Conservation (phyloP, 768 basidiomycete genomes). For the Mrakia gelida region DNA sequence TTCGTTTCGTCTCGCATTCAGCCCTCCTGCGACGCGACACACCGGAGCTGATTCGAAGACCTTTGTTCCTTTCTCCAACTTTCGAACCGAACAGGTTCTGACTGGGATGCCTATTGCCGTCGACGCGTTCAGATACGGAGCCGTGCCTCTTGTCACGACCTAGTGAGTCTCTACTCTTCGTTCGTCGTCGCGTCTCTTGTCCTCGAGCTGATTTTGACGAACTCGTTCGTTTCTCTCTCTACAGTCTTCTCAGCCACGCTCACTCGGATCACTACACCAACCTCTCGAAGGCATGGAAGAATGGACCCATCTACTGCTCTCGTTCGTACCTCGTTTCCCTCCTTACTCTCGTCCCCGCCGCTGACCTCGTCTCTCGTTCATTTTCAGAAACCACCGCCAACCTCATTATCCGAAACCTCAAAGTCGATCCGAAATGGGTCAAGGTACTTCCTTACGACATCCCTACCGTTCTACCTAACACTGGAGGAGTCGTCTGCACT, state of each 20-base stretch:
- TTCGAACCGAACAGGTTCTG: conserved; percentile 53
- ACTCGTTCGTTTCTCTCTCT: background rate
- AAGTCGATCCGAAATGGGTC: conserved; percentile 84
- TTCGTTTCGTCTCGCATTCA: conserved; percentile 41
- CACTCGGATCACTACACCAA: conserved; percentile 98
- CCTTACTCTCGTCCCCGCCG: no score
- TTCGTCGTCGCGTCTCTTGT: background rate
- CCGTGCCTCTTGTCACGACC: conserved; percentile 79
- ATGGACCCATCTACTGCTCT: conserved; percentile 94
- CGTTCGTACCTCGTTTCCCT: conserved; percentile 42
- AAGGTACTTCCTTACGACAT: conserved; percentile 76
- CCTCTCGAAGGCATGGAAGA: conserved; percentile 78
- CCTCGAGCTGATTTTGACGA: background rate
- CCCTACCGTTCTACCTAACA: conserved; percentile 69
- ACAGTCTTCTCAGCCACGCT: conserved; percentile 47
- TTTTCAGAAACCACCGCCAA: conserved; percentile 71
- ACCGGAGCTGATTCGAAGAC: no score
- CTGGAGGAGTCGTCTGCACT: conserved; percentile 80
- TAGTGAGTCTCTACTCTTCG: conserved; percentile 57
- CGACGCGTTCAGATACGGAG: conserved; percentile 92
- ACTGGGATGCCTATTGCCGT: conserved; percentile 98
- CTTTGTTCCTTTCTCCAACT: no score
- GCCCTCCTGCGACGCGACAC: background rate
- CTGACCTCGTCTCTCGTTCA: background rate
- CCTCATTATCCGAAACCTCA: conserved; percentile 83